Conservation (phyloP, 768 basidiomycete genomes). For the Leccinum uliginosum region DNA sequence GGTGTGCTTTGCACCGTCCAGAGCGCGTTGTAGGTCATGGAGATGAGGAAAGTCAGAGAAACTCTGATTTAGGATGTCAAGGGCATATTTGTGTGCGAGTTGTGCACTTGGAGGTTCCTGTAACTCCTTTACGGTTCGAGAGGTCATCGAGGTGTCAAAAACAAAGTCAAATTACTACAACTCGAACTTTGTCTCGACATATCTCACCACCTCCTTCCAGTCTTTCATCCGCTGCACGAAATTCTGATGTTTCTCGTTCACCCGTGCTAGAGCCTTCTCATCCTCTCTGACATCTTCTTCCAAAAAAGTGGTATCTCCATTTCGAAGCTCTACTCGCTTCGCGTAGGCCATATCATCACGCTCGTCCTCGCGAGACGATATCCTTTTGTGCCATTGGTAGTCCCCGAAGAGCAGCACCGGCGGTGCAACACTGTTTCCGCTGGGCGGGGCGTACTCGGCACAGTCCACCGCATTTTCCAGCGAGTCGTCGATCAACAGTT, state of each 20-base stretch:
- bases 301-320: constrained; percentile 53
- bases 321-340: constrained; percentile 39
- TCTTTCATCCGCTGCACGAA: constrained; percentile 52
- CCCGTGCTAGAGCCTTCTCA: constrained; percentile 41
- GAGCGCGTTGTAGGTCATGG: constrained; percentile 38
- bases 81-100: constrained; percentile 31
- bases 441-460: constrained; percentile 28
- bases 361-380: constrained; percentile 43
- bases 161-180: not conserved
- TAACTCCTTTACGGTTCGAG: constrained; percentile 43
- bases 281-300: constrained; percentile 37
- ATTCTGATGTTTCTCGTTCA: constrained; percentile 35
- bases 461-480: constrained; percentile 71
- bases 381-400: constrained; percentile 70
- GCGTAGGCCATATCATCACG: constrained; percentile 53
- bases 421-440: constrained; percentile 29
- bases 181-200: constrained; percentile 33
- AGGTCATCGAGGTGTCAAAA: constrained; percentile 32
- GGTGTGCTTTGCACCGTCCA: constrained; percentile 39
- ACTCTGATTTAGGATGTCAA: constrained; percentile 40
- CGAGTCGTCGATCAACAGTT: constrained; percentile 75
- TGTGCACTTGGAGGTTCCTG: constrained; percentile 47
- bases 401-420: constrained; percentile 70
- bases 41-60: constrained; percentile 51
- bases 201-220: constrained; percentile 57